A percentile compares a stretch with the other conserved stretches of the same genome.
Evolutionary conservation across 2,329 filamentous ascomycete species (phyloP).

Genomic region (Fusarium lateritium): DNA sequence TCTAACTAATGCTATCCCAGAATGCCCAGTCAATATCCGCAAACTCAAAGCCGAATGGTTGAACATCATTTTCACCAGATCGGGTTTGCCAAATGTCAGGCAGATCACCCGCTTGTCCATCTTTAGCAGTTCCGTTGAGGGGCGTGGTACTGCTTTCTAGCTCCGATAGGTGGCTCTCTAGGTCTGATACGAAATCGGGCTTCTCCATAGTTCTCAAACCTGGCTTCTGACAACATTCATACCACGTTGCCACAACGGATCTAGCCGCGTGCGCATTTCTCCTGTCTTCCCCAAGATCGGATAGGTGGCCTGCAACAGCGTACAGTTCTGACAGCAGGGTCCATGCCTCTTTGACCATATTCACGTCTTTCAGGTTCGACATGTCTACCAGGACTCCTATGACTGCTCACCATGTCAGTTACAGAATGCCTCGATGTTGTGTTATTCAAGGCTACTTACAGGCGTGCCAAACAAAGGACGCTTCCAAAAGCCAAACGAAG

Average conservation of each 20-base stretch:
- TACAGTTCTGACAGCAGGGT: conserved; percentile 12
- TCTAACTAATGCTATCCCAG: conserved; percentile 28
- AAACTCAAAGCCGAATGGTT: conserved; percentile 34
- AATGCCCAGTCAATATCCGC: conserved; percentile 33
- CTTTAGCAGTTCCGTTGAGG: fast-evolving
- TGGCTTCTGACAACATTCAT: conserved; percentile 27
- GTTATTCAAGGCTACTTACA: conserved; percentile 5
- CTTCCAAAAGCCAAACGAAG: conserved; percentile 11
- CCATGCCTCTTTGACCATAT: conserved; percentile 15
- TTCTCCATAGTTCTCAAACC: conserved; percentile 1
- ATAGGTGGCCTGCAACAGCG: conserved; percentile 1
- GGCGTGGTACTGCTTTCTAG: background rate
- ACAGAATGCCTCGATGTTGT: background rate
- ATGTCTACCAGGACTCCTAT: conserved; percentile 29
- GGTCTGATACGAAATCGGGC: conserved; percentile 13
- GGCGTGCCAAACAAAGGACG: conserved; percentile 20
- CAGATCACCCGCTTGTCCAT: background rate
- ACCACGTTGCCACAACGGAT: conserved; percentile 26
- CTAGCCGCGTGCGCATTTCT: conserved; percentile 18
- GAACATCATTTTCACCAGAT: conserved; percentile 1
- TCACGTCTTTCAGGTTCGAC: conserved; percentile 7
- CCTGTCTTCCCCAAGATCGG: conserved; percentile 16
- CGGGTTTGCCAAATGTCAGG: background rate
- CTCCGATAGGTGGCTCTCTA: background rate
- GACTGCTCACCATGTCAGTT: background rate